Base-by-base conservation (phyloP, 495 filamentous ascomycete genomes). In the Hapsidospora chrysogenum region DNA sequence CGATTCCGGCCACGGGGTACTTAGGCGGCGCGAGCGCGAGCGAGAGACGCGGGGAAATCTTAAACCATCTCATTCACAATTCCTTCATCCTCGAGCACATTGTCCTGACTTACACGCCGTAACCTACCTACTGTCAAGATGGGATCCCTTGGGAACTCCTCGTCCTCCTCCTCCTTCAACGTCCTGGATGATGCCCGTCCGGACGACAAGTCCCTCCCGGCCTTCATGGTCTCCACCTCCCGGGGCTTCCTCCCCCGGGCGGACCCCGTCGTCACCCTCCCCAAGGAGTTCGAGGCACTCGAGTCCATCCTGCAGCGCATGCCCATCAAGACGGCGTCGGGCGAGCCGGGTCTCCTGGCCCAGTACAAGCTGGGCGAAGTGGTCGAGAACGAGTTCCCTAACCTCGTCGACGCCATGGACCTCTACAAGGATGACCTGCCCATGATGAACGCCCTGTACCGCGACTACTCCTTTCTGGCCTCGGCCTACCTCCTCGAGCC, bases 401-500 rank as follows among this genome's bases (percentile, higher is more conserved):
- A 94, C 53, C 59, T 94, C 26, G 78, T 77, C 11, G 59, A 61
- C 3, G 63, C 67, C 40, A 63, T 92, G 32, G 74, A 82, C 42
- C 76, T 76, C 50, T 74, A 85, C 41, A 57, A 60, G 25, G 54
- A 63, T 33, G 74, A 93, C 52, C 62, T 85, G 14, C 76, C 75
- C 13, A 60, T 78, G 19, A 66, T 87, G 62, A 82, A 81, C 49
- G 85, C 83, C 18, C 57, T 87, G 36, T 92, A 92, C 54, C 63
- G 85, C 17, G 85, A 93, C 58, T 93, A 93, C 50, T 77, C 78
- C 17, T 94, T 92, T 60, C 58, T 93, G 3, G 80, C 84, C 1
- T 86, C 80, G 10, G 78, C 85, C 0, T 92, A 89, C 50, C 61
- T 94, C 11, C 68, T 94, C n/a, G 85, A 94, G 60, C 85, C 85